These are phyloP conservation scores for Axilococcus clingmanii DNA, from an alignment of 139 green algal genomes.

Conservation along the genomic window DNA sequence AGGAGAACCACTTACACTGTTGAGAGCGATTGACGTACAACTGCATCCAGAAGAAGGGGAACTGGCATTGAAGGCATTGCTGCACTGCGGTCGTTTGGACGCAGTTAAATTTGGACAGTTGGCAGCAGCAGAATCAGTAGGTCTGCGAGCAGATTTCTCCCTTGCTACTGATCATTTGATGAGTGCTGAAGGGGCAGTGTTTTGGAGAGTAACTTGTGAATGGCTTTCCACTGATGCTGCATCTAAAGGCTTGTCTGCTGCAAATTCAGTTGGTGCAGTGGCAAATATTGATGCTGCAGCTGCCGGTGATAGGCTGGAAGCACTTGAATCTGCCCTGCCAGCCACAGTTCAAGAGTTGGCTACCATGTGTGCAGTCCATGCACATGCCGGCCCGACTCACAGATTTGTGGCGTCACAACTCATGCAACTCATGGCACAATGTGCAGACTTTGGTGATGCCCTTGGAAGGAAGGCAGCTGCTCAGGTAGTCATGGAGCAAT, in stretches of 20 bases:
- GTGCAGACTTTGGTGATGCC: slow-evolving; percentile 39
- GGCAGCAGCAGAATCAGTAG: slow-evolving; percentile 10
- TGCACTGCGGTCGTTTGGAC: slow-evolving; percentile 16
- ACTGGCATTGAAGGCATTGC: slow-evolving; percentile 26
- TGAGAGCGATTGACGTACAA: slow-evolving; percentile 30
- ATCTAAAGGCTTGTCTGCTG: slow-evolving; percentile 29
- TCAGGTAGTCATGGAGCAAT: slow-evolving; percentile 20
- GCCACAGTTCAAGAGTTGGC: slow-evolving; percentile 23
- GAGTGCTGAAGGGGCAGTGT: slow-evolving; percentile 23
- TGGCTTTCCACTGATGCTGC: slow-evolving; percentile 14
- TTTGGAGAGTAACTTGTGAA: slow-evolving; percentile 38
- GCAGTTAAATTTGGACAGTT: slow-evolving; percentile 15
- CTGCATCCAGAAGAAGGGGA: slow-evolving; percentile 27
- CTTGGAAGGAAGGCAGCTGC: slow-evolving; percentile 13
- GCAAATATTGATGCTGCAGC: slow-evolving; percentile 26
- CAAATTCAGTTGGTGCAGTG: slow-evolving; percentile 16
- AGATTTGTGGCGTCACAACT: slow-evolving; percentile 40
- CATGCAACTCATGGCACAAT: slow-evolving; percentile 24
- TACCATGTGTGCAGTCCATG: slow-evolving; percentile 21
- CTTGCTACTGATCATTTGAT: background rate
- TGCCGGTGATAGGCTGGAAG: slow-evolving; percentile 31
- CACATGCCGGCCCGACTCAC: slow-evolving; percentile 4
- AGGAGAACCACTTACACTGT: slow-evolving; percentile 26
- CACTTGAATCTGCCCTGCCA: slow-evolving; percentile 43
- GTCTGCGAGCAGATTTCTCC: slow-evolving; percentile 22